Percentiles rank a stretch among this genome's conserved stretches.
Conservation (phyloP, 106 monocot genomes). For the Posidonia australis region DNA sequence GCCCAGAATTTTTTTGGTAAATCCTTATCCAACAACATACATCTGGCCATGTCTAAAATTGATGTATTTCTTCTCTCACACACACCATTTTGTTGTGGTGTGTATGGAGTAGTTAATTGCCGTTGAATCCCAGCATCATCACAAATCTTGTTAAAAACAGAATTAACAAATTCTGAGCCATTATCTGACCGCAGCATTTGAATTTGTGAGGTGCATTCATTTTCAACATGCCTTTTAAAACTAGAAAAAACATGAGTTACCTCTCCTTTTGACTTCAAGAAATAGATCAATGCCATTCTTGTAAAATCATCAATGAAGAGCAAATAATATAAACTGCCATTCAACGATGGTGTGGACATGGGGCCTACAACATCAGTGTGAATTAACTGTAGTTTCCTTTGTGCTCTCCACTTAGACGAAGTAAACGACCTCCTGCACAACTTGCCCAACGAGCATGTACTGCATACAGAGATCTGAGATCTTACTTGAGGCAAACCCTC, state of each 20-base stretch:
- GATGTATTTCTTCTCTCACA: not conserved
- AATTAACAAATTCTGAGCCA: not conserved
- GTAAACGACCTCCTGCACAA: not conserved
- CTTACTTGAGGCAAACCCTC: not conserved
- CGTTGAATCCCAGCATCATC: not conserved
- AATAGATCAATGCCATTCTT: not conserved
- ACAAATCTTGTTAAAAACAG: not conserved
- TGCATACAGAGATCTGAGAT: not conserved
- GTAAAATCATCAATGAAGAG: not conserved
- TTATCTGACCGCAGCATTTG: not conserved
- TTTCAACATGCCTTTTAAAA: slow-evolving; percentile 7
- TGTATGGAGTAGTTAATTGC: not conserved
- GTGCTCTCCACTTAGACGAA: not conserved
- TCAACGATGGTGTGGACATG: not conserved
- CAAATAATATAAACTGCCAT: not conserved
- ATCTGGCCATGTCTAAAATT: slow-evolving; percentile 9
- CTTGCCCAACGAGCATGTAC: not conserved
- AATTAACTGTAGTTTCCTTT: not conserved
- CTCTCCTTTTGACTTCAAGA: not conserved
- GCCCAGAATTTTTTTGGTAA: slow-evolving; percentile 1
- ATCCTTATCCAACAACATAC: slow-evolving; percentile 2
- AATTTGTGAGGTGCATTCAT: not conserved
- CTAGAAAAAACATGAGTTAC: not conserved
- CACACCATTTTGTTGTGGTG: slow-evolving; percentile 8
- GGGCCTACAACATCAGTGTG: not conserved